Evolutionary conservation across 106 monocot species (phyloP).

Genomic region (Phalaenopsis aphrodite): DNA sequence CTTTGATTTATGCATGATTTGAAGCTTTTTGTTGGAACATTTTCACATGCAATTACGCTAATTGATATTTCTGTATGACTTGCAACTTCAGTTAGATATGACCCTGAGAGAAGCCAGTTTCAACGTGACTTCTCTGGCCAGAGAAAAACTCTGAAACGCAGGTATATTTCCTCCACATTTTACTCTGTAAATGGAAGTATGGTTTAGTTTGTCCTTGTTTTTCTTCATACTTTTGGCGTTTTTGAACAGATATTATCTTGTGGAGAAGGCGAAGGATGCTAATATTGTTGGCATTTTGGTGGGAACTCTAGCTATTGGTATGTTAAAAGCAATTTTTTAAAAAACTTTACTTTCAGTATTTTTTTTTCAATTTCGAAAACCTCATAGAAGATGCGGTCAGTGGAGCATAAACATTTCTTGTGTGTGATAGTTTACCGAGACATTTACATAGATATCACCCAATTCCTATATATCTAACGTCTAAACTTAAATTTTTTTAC

Average conservation of each 20-base stretch:
- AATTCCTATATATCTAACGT: no score
- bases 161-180: conserved; percentile 30
- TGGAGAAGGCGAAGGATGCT: conserved; percentile 99
- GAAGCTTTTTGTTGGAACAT: background rate
- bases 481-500: no score
- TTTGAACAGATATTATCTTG: conserved; percentile 82
- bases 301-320: conserved; percentile 89
- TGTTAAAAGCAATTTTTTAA: conserved; percentile 8
- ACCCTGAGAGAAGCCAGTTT: conserved; percentile 35
- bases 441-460: no score
- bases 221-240: background rate
- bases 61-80: background rate
- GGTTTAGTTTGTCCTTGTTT: background rate
- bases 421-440: background rate
- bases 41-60: background rate
- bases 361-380: background rate
- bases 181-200: background rate
- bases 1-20: background rate
- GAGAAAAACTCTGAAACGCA: conserved; percentile 75
- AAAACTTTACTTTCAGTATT: background rate
- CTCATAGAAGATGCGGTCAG: background rate
- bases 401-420: background rate
- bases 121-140: conserved; percentile 47
- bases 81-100: conserved; percentile 75
- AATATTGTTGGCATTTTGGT: conserved; percentile 98